Evolutionary conservation across 129 eudicot species (phyloP), one percentile per base, ranked within the genome.

Genomic region (Helichrysum umbraculigerum): DNA sequence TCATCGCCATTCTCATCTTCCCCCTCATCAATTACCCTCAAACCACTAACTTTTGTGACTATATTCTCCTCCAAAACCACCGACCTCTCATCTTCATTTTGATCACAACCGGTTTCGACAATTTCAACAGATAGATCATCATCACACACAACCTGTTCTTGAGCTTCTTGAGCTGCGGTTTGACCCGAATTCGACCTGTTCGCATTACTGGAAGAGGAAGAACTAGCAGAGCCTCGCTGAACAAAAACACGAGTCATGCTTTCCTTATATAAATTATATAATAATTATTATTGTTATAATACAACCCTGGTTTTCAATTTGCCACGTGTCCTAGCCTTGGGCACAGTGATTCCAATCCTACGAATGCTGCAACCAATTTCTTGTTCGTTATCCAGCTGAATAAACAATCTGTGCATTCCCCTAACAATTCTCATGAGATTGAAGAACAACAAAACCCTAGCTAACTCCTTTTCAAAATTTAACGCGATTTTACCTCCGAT

Each of bases 381-480:
- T 42, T 78, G 83, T 79, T 78, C 79, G 66, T 90, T 79, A n/a
- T 16, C 86, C 42, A 75, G 71, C 84, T 75, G 87, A 65, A 79
- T 37, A 37, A 37, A 54, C 85, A 72, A 79, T 91, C 88, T 94
- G 88, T 91, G 97, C 99, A 94, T 94, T 89, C 99, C 99, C 99
- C 99, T 88, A 83, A 87, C 85, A 93, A 93, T 90, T 94, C 96
- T 94, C 98, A 91, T 94, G 97, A 94, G 88, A 88, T 61, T 84
- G n/a, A 81, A 77, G 71, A 86, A 81, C 86, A 82, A 87, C 28
- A 85, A 83, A 85, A 80, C 74, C 83, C 81, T 77, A 70, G 16
- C 87, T 37, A 37, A 37, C 42, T 37, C 82, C 72, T 68, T 50
- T 30, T 71, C 34, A 37, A 79, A 37, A 68, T 25, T 20, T 72